Evolutionary conservation across 2,329 filamentous ascomycete genomes (phyloP).

Genomic region (Xylariaceae sp.): DNA sequence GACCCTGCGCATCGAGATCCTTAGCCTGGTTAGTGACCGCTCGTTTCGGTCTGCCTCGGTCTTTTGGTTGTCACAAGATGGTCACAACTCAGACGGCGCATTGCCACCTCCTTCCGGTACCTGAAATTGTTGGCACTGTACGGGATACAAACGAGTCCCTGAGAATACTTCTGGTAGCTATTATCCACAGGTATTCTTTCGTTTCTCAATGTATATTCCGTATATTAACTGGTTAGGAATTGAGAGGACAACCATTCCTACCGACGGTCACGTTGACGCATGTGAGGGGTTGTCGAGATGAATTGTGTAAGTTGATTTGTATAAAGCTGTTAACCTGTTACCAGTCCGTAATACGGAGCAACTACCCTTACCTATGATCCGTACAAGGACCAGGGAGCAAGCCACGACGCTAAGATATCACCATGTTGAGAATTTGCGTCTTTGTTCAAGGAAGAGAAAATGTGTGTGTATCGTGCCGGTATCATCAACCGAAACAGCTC

Average conservation of each 20-base stretch:
- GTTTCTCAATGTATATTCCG: too few relatives aligned
- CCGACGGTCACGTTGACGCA: neutral
- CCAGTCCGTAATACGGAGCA: too few relatives aligned
- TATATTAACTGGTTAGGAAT: neutral
- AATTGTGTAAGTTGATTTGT: too few relatives aligned
- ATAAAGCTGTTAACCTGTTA: too few relatives aligned
- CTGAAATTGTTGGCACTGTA: neutral
- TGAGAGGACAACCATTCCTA: neutral
- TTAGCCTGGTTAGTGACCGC: neutral
- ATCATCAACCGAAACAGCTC: neutral
- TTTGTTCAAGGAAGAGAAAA: too few relatives aligned
- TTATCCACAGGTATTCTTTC: too few relatives aligned
- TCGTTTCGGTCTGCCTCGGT: neutral
- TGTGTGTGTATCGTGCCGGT: too few relatives aligned
- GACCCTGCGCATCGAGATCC: too few relatives aligned
- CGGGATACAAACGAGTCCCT: too few relatives aligned
- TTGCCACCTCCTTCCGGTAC: neutral
- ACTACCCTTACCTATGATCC: neutral
- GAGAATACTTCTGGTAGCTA: too few relatives aligned
- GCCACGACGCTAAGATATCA: neutral
- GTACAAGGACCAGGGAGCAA: neutral
- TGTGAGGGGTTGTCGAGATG: neutral
- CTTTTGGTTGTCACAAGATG: neutral
- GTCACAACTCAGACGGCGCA: neutral
- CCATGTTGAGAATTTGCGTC: neutral